Base-by-base conservation (phyloP, 2,329 filamentous ascomycete species). In the Penicillium sp. region DNA sequence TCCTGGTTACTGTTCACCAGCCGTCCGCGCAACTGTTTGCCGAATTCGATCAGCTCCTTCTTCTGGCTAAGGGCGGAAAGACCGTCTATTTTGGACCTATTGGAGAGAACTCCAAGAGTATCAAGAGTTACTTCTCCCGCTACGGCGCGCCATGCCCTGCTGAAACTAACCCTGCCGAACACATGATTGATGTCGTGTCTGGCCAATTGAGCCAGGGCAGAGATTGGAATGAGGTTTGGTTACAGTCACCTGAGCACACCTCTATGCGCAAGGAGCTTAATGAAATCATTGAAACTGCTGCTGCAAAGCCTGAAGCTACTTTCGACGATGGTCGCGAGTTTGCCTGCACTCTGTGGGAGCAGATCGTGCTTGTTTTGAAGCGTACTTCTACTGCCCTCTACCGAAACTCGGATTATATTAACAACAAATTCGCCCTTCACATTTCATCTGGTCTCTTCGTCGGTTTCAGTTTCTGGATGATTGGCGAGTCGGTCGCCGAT, bases 171-270 rank as follows among this genome's bases (percentile, higher is more conserved):
- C 79, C 84, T 3, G 83, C 83, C 0, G 84, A 87, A 56, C 85
- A 85, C 36, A 73, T 85, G 59, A 81, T 84, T 47, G 66, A 77
- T 18, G 67, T 72, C 8, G 68, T 73, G 13, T 81, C 82, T 1
- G 82, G 82, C 0, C 67, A 72, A 34, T 64, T 81, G 1, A 79
- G 77, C 0, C 76, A 77, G 39, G 77, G 75, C 38, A 76, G 87
- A 34, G 80, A 90, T 62, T 92, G 88, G 88, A 84, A 87, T 61
- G 79, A 89, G 38, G 83, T 89, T 61, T 92, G 88, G 88, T 72
- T 78, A 7, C 81, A 82, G 11, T 89, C 86, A 0, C 75, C 82
- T 5, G 82, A 90, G 63, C 81, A 84, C 46, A 71, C 77, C 16
- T 67, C 72, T 1, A 77, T 88, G 2, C 71, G 83, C 2, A 71